Evolutionary conservation across 2,329 filamentous ascomycete species (phyloP).

Genomic region (Pseudopyricularia javanii): DNA sequence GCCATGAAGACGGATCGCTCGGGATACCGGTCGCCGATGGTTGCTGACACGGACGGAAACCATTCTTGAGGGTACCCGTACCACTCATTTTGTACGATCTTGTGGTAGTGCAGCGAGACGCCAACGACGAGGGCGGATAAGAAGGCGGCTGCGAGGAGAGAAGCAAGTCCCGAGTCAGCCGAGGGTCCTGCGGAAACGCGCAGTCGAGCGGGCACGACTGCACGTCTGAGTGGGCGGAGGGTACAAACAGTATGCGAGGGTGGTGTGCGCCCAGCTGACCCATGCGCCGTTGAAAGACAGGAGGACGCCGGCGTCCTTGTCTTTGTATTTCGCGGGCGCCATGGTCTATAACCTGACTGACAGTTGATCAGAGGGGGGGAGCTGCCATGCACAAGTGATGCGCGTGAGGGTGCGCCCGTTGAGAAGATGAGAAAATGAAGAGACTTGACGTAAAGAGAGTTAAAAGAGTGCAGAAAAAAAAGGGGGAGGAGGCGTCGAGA

Average conservation of each 20-base stretch:
- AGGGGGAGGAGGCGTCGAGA: neutral
- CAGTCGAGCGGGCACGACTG: neutral
- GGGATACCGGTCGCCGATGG: constrained; percentile 93
- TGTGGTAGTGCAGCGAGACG: constrained; percentile 74
- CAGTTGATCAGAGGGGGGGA: neutral
- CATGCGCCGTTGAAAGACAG: constrained; percentile 70
- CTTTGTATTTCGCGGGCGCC: constrained; percentile 38
- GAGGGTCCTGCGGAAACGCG: neutral
- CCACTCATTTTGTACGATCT: constrained; percentile 96
- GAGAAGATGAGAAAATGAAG: neutral
- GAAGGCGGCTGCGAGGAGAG: constrained; percentile 55
- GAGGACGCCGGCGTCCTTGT: constrained; percentile 49
- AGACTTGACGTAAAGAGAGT: neutral
- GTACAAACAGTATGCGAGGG: constrained; percentile 62
- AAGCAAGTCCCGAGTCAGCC: neutral
- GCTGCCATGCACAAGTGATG: neutral
- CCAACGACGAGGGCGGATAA: constrained; percentile 76
- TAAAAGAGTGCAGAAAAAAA: neutral
- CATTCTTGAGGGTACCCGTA: constrained; percentile 91
- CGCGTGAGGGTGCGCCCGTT: neutral
- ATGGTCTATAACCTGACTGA: neutral
- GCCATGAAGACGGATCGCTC: constrained; percentile 95
- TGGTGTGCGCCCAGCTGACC: constrained; percentile 81
- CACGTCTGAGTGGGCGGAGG: neutral
- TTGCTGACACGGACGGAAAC: constrained; percentile 93